Evolutionary conservation across 106 monocot species (phyloP).

Genomic region (Dioscorea zingiberensis): DNA sequence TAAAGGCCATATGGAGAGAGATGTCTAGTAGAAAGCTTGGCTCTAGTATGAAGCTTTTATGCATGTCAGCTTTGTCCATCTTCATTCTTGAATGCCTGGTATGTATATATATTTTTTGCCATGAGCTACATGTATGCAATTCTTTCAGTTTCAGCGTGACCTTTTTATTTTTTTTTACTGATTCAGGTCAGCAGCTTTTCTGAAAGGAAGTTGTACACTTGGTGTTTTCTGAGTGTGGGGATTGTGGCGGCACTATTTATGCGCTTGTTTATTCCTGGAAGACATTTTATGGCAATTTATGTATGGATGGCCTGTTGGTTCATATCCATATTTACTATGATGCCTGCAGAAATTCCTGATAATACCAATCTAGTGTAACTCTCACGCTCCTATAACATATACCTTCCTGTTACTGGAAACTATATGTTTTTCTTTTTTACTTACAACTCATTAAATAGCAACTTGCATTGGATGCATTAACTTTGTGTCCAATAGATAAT

Average conservation of each 20-base stretch:
- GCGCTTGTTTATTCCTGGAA: constrained; percentile 17
- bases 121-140: neutral
- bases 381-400: constrained; percentile 11
- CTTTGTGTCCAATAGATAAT: no score
- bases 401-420: no score
- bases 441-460: no score
- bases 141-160: neutral
- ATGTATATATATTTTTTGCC: constrained; percentile 7
- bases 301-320: constrained; percentile 67
- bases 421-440: no score
- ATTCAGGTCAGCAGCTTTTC: constrained; percentile 74
- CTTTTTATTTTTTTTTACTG: neutral
- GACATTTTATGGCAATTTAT: constrained; percentile 36
- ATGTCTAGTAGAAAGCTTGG: constrained; percentile 25
- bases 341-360: constrained; percentile 98
- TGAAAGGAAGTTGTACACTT: constrained; percentile 83
- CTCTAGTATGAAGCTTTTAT: constrained; percentile 35
- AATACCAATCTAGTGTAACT: constrained; percentile 76
- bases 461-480: no score
- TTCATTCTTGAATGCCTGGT: constrained; percentile 85
- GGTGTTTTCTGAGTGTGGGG: constrained; percentile 68
- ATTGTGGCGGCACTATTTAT: constrained; percentile 32
- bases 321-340: constrained; percentile 77
- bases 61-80: constrained; percentile 27
- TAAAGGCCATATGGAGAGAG: constrained; percentile 45